Base-by-base conservation (phyloP, 2,329 filamentous ascomycete species). In the Phialocephala sp. region DNA sequence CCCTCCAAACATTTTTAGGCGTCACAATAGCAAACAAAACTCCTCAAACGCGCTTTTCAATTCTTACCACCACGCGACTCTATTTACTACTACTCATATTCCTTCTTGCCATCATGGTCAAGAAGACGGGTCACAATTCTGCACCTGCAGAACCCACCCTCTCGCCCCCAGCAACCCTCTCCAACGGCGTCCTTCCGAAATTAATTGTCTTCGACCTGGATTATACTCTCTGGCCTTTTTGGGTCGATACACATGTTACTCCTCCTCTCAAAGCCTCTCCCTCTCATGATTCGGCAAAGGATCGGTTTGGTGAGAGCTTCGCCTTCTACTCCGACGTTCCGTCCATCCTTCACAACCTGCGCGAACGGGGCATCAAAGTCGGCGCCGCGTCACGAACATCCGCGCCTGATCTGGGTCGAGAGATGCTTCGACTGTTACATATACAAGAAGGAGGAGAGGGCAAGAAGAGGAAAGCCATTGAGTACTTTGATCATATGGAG, bases 171-270 rank as follows among this genome's bases (percentile, higher is more conserved):
- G 67, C 71, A 4, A 71, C 68, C 6, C 70, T 75, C n/a, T 59
- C 67, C 35, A 72, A 76, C 62, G 72, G 73, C 37, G 59, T 85
- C 47, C 73, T 76, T 18, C 74, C 74, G 1, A 75, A 89, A 68
- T 85, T 97, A 71, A 85, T 98, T 73, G 91, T 95, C 69, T 97
- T 98, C 80, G 95, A 98, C 78, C 87, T 98, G 68, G 94, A 98
- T 83, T 98, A 97, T 83, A 98, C 95, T 0, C 84, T 98, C n/a
- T 98, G 94, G 95, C 93, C 94, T 4, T 97, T 97, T 80, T 98
- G 94, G 94, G 90, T 97, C 1, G 95, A 98, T 81, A 97, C 93
- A 3, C 94, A 97, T 79, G 91, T 95, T 72, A 87, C 88, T 27
- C 85, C 88, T 8, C 94, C 93, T 0, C 15, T 54, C 15, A 54